Evolutionary conservation across 805 yeast genomes (phyloP), one percentile per base, ranked within the genome.

Genomic region (Lachancea quebecensis): DNA sequence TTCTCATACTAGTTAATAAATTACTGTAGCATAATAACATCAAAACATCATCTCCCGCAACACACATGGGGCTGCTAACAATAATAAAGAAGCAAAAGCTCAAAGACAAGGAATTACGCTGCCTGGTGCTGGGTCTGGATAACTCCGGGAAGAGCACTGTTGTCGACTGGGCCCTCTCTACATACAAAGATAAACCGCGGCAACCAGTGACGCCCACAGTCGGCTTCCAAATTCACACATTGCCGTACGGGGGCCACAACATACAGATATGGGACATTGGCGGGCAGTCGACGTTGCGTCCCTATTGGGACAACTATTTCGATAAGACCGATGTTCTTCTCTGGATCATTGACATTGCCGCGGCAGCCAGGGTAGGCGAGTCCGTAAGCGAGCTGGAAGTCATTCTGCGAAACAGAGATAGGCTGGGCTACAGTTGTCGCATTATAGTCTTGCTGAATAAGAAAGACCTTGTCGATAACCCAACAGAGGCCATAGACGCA

Each of bases 301-400:
- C 90, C 14, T 89, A 89, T 71, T 90, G 98, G 98, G 80, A 85
- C 55, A 91, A 90, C 65, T 90, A 91, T 63, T 90, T 85, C 58
- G 96, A 89, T 52, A 79, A 78, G 54, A 79, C 85, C 0, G 90
- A 90, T 54, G 77, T 79, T 5, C 68, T 90, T 14, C 64, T 90
- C 10, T 90, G 96, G 96, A 95, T 90, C 16, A 74, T 91, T 5
- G 97, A 91, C 64, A 73, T 79, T 2, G 55, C 57, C 38, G 62
- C 82, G 16, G 59, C 77, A 25, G 79, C 77, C 39, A 66, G 96
- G 42, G 65, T 87, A 21, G 57, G 65, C 8, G 95, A 85, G 65
- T 82, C 84, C 51, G 73, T 76, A 42, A 48, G 50, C 1, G 96
- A 89, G 64, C 71, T 90, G 39, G 73, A 71, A 30, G 76, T 73